Percentiles rank a stretch among this genome's conserved stretches.
Conservation (phyloP, 1,284 basidiomycete species). For the Fistulina hepatica region DNA sequence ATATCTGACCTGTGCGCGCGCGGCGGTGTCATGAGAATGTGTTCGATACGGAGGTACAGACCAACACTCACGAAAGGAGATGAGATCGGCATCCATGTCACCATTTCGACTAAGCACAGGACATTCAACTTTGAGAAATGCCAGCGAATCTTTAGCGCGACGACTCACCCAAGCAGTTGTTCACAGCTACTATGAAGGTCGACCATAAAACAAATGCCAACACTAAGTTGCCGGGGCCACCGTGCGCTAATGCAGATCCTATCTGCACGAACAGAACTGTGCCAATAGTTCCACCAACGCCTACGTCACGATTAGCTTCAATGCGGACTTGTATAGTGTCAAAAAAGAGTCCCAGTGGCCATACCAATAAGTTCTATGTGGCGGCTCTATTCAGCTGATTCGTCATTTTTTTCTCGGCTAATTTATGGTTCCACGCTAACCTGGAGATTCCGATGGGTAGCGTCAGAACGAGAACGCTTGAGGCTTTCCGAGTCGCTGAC, state of each 20-base stretch:
- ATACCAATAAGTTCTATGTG: constrained; percentile 41
- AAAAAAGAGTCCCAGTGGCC: constrained; percentile 15
- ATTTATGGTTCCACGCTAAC: constrained; percentile 9
- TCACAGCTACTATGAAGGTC: constrained; percentile 35
- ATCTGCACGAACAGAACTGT: constrained; percentile 39
- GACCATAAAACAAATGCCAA: constrained; percentile 36
- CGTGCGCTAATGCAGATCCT: constrained; percentile 30
- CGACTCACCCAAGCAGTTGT: constrained; percentile 32
- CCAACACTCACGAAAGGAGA: constrained; percentile 34
- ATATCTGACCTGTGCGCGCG: constrained; percentile 27
- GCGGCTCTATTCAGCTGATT: constrained; percentile 24
- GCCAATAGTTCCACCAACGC: constrained; percentile 30
- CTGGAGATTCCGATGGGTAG: constrained; percentile 25
- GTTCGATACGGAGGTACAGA: background rate
- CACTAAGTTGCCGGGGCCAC: constrained; percentile 38
- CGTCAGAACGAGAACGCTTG: too few species aligned
- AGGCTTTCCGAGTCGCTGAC: too few species aligned
- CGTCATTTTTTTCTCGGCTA: background rate
- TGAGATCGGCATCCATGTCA: constrained; percentile 39
- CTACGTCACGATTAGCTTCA: background rate
- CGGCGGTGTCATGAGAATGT: background rate
- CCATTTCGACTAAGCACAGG: constrained; percentile 34
- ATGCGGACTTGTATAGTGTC: background rate
- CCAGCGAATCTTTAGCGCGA: background rate
- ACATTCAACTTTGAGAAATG: background rate